phyloP scores from a whole-genome alignment of 768 basidiomycete species.

The Russula brevipes region DNA sequence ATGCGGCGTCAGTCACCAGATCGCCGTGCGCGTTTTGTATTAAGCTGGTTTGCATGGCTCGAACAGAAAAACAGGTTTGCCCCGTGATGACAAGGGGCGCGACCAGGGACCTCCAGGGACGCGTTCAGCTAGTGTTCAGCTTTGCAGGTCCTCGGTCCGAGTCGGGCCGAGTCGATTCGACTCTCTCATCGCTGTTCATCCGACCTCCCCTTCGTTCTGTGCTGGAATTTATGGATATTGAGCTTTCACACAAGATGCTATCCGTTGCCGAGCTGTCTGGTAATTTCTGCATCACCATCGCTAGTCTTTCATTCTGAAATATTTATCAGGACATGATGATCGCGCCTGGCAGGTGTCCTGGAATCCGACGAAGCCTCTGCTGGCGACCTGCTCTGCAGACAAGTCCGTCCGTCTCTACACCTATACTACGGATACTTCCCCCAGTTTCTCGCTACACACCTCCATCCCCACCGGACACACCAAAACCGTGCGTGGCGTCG shows the following conservation, averaged over 20 bases:
- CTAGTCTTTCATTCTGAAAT: background rate
- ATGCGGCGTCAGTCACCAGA: slow-evolving; percentile 79
- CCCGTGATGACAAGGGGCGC: background rate
- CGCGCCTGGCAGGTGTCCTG: slow-evolving; percentile 86
- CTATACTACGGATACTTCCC: slow-evolving; percentile 41
- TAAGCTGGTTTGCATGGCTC: slow-evolving; percentile 75
- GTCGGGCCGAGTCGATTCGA: background rate
- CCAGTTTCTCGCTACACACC: slow-evolving; percentile 48
- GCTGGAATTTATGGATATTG: background rate
- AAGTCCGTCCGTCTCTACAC: slow-evolving; percentile 83
- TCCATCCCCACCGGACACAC: slow-evolving; percentile 80
- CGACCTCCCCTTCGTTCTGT: background rate
- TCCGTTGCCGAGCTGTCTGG: slow-evolving; percentile 1
- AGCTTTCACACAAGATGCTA: slow-evolving; percentile 15
- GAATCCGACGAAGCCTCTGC: slow-evolving; percentile 74
- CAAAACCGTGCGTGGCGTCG: slow-evolving; percentile 79
- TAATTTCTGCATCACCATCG: background rate
- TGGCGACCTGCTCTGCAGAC: slow-evolving; percentile 94
- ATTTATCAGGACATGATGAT: slow-evolving; percentile 61
- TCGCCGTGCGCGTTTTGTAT: slow-evolving; percentile 76
- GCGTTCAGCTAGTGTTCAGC: background rate
- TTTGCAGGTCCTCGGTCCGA: background rate
- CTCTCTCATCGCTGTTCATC: too few species aligned
- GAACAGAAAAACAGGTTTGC: background rate
- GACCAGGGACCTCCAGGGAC: too few species aligned